Conservation (phyloP, 2,329 filamentous ascomycete genomes). For the Rutstroemia sp. region DNA sequence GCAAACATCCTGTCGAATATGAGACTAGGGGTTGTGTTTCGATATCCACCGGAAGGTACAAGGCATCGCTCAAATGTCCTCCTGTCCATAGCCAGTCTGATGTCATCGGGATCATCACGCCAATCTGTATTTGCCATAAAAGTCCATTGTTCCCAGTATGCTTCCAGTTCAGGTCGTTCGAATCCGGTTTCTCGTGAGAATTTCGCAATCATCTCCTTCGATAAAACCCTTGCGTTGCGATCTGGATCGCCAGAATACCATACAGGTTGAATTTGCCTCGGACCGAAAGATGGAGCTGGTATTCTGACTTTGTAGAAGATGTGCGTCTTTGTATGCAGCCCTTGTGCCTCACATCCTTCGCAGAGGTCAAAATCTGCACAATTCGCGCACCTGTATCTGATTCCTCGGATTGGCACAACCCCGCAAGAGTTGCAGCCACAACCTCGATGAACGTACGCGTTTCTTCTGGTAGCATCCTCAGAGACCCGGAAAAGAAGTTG, state of each 20-base stretch:
- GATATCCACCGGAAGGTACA: conserved; percentile 73
- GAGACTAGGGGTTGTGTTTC: conserved; percentile 73
- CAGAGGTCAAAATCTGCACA: conserved; percentile 95
- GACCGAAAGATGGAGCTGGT: conserved; percentile 76
- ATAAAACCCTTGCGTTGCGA: conserved; percentile 55
- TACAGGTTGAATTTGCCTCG: conserved; percentile 70
- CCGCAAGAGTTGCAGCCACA: conserved; percentile 89
- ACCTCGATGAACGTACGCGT: conserved; percentile 86
- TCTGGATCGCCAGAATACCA: conserved; percentile 87
- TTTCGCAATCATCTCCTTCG: conserved; percentile 57
- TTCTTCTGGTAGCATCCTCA: conserved; percentile 81
- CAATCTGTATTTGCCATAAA: conserved; percentile 86
- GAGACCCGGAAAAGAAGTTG: conserved; percentile 86
- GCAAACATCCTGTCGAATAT: conserved; percentile 95
- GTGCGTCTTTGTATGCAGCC: conserved; percentile 74
- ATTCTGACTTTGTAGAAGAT: conserved; percentile 95
- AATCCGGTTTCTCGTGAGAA: conserved; percentile 67
- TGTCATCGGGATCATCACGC: conserved; percentile 68
- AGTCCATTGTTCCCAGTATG: conserved; percentile 93
- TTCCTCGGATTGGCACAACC: conserved; percentile 80
- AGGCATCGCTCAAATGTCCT: conserved; percentile 90
- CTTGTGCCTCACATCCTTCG: conserved; percentile 79
- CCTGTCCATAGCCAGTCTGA: conserved; percentile 80
- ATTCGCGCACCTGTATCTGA: conserved; percentile 91
- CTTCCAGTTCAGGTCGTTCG: conserved; percentile 82